These are phyloP conservation scores for Trypanosoma conorhini DNA, from an alignment of 208 protist species.

Conservation along the genomic window DNA sequence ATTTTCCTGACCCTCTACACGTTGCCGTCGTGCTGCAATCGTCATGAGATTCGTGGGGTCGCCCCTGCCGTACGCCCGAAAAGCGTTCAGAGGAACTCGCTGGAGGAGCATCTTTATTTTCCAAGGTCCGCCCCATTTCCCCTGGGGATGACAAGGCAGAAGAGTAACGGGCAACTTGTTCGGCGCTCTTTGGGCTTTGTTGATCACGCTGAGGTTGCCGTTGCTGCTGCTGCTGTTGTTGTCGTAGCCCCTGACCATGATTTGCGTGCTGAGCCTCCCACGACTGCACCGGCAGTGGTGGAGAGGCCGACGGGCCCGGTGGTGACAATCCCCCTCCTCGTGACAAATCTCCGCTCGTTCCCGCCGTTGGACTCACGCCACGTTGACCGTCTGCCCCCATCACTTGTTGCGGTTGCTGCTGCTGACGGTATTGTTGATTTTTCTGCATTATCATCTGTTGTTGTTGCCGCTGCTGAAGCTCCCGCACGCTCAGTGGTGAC, in stretches of 20 bases:
- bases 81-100: neutral
- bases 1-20: neutral
- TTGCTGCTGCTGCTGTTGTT: slow-evolving; percentile 26
- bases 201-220: slow-evolving; percentile 11
- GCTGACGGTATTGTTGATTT: neutral
- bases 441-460: neutral
- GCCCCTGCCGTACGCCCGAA: neutral
- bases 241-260: neutral
- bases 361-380: neutral
- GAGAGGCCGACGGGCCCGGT: neutral
- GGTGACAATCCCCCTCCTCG: neutral
- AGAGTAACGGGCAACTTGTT: neutral
- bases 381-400: neutral
- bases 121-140: neutral
- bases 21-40: neutral
- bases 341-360: neutral
- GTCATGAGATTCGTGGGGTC: neutral
- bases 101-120: too few species aligned
- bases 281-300: neutral
- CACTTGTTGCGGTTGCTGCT: neutral
- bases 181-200: neutral
- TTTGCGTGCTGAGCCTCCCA: neutral
- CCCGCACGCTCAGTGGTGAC: slow-evolving; percentile 3
- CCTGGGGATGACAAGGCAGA: neutral
- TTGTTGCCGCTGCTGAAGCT: neutral